These are phyloP conservation scores for Solanum hybrid DNA, from an alignment of 305 asterid genomes.

Conservation along the genomic window DNA sequence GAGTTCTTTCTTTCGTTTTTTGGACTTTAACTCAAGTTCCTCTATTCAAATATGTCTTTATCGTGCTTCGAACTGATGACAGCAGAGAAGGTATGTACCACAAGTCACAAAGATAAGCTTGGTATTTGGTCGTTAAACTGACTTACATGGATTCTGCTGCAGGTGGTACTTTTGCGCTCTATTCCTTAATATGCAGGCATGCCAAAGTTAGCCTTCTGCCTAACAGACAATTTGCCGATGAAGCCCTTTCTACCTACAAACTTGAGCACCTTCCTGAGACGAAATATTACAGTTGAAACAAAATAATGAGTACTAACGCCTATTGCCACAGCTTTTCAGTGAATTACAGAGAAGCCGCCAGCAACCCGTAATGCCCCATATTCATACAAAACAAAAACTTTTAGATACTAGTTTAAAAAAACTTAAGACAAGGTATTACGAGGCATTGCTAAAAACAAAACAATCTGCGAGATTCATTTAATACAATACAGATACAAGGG, in stretches of 20 bases:
- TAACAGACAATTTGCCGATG: constrained; percentile 55
- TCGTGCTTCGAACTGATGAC: constrained; percentile 90
- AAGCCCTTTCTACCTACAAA: not conserved
- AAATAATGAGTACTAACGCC: not conserved
- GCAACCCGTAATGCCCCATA: not conserved
- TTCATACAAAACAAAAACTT: not conserved
- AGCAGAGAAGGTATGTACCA: constrained; percentile 67
- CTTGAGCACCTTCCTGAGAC: not conserved
- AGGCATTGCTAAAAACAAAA: not conserved
- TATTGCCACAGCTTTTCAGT: not conserved
- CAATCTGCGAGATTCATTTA: no score
- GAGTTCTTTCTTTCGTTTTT: constrained; percentile 79
- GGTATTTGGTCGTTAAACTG: not conserved
- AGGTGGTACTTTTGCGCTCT: constrained; percentile 96
- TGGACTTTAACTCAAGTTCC: constrained; percentile 91
- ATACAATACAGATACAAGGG: not conserved
- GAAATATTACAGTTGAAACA: not conserved
- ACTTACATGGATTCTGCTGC: constrained; percentile 19
- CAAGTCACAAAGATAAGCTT: not conserved
- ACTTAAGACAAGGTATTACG: not conserved
- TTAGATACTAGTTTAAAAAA: not conserved
- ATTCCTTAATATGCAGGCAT: constrained; percentile 88
- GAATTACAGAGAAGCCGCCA: not conserved
- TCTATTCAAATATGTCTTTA: constrained; percentile 70
- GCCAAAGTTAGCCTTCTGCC: constrained; percentile 92